Conservation (phyloP, 1,284 basidiomycete genomes). For the Ganoderma sp. region DNA sequence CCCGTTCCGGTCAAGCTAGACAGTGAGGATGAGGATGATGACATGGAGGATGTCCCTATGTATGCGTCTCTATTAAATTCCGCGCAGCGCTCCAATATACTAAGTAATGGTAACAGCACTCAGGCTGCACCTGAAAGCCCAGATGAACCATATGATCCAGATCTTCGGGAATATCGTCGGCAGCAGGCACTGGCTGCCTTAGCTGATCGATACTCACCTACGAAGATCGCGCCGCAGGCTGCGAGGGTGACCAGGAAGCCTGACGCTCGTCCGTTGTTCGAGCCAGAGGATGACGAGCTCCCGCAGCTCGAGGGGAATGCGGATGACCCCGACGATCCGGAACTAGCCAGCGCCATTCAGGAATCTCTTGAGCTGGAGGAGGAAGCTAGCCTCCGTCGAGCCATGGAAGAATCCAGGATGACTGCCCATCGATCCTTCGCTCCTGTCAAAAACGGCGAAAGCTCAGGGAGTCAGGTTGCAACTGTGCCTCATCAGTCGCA, state of each 20-base stretch:
- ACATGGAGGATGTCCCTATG: conserved; percentile 82
- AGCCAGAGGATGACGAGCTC: conserved; percentile 56
- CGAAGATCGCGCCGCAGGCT: conserved; percentile 44
- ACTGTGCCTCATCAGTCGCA: conserved; percentile 16
- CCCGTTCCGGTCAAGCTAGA: conserved; percentile 42
- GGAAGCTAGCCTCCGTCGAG: conserved; percentile 38
- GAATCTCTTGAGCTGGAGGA: conserved; percentile 55
- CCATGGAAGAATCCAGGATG: conserved; percentile 41
- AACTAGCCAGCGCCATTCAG: conserved; percentile 64
- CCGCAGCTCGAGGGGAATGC: conserved; percentile 18
- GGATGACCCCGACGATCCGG: conserved; percentile 52
- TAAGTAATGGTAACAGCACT: not conserved
- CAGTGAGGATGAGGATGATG: conserved; percentile 65
- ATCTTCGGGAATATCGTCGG: conserved; percentile 71
- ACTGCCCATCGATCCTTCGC: conserved; percentile 11
- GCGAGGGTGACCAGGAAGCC: conserved; percentile 41
- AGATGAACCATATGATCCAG: conserved; percentile 55
- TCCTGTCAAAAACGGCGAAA: conserved; percentile 30
- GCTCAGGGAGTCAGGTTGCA: conserved; percentile 22
- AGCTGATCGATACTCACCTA: conserved; percentile 58
- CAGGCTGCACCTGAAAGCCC: not conserved
- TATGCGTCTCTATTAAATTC: conserved; percentile 44
- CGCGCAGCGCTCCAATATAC: not conserved
- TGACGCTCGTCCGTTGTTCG: conserved; percentile 58
- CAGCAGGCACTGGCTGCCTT: conserved; percentile 72